Evolutionary conservation across 768 basidiomycete species (phyloP), one percentile per base, ranked within the genome.

Genomic region (Trametes elegans): DNA sequence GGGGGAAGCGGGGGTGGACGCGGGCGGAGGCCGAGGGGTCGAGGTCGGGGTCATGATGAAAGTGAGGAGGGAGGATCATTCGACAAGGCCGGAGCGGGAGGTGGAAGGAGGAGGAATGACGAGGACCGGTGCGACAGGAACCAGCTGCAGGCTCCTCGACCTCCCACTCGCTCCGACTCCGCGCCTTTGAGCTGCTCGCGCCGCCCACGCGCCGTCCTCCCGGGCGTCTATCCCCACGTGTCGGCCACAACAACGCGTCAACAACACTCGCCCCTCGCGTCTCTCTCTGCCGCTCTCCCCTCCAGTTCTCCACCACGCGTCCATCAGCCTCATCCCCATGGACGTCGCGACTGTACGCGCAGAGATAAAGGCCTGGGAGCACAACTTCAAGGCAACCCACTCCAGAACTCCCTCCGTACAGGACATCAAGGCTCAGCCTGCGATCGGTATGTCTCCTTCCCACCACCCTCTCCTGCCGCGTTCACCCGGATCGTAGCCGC

Each of bases 351-450:
- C 74, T 43, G 70, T 91, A 29, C 81, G 83, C 9, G 73, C 84
- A 56, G 83, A 92, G 65, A 82, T 93, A 57, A 93, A 93, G 68
- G 57, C 73, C 38, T 93, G 89, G 84, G 90, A 92, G 64, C 84
- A 83, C 57, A 74, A 75, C 18, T 93, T 90, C 69, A 81, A 76
- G 53, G 68, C 72, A 0, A 63, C 60, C 0, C 73, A 89, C 66
- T 80, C 78, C 35, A 77, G 80, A 57, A 77, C 81, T 29, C 84
- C 90, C 0, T 78, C 81, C 24, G 70, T 89, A 2, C 78, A 89
- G 43, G 90, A 92, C 63, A 90, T 92, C 50, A 85, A 76, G 65
- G 71, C 76, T 38, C 73, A 78, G 16, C 82, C 82, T 7, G 62
- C 64, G 46, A 83, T 91, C 55, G 88, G 90, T 91, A 52, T 60